phyloP scores from a whole-genome alignment of 1,139 yeast species.

The Petasospora rhodanensis region DNA sequence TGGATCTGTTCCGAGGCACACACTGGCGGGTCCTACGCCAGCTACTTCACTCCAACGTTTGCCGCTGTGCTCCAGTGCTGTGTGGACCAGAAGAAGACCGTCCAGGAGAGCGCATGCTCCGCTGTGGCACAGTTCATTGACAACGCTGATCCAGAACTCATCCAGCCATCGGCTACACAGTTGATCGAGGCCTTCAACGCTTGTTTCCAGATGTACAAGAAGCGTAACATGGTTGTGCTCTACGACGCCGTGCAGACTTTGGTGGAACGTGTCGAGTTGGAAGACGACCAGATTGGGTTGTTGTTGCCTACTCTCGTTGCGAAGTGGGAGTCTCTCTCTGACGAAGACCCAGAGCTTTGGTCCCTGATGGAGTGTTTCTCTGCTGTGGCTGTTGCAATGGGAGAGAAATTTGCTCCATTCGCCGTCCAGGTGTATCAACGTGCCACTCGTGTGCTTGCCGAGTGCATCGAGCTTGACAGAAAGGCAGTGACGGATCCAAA shows the following conservation, averaged over 20 bases:
- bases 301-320: constrained; percentile 76
- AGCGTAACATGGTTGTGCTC: constrained; percentile 72
- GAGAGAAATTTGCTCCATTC: constrained; percentile 81
- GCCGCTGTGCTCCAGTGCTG: constrained; percentile 71
- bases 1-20: constrained; percentile 75
- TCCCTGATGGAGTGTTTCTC: constrained; percentile 92
- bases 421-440: constrained; percentile 87
- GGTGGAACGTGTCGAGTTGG: constrained; percentile 63
- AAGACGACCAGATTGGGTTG: constrained; percentile 52
- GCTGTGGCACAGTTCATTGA: constrained; percentile 83
- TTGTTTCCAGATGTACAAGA: constrained; percentile 75
- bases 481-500: constrained; percentile 62
- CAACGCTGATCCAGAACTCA: constrained; percentile 55
- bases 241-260: constrained; percentile 93
- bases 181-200: constrained; percentile 64
- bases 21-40: constrained; percentile 57
- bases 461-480: constrained; percentile 64
- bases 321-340: constrained; percentile 72
- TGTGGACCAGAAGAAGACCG: constrained; percentile 81
- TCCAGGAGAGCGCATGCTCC: constrained; percentile 91
- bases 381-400: constrained; percentile 81
- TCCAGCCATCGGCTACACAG: constrained; percentile 51
- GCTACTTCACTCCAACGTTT: constrained; percentile 71
- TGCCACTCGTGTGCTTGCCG: constrained; percentile 63
- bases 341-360: constrained; percentile 83